Base-by-base conservation (phyloP, 768 basidiomycete species). In the Boletellus sp. region DNA sequence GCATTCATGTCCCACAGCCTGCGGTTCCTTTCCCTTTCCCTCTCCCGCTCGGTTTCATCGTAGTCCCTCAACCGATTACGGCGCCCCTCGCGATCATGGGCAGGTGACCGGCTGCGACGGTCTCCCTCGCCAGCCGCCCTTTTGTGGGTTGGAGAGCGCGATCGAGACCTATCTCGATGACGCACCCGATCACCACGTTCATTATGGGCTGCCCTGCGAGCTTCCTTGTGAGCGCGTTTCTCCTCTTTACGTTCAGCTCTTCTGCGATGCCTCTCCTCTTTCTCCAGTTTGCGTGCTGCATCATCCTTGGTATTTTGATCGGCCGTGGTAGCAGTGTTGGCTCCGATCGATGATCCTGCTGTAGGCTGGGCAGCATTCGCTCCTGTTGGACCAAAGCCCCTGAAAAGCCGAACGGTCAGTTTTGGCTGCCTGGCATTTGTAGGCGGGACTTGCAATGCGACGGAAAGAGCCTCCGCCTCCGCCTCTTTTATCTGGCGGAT, bases 381-480 rank as follows among this genome's bases (percentile, higher is more conserved):
- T 63, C 75, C 66, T 1, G 79, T 69, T 9, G 83, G 80, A 37
- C 80, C 85, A 65, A 88, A 91, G 4, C 90, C 90, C 47, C 89
- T 91, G 60, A 11, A 50, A n/a, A 55, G n/a, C 52, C 52, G 50
- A 42, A 36, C 32, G 19, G 45, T 65, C 20, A 51, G 50, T 22
- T 24, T 22, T 10, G 10, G 45, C 35, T 26, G 12, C 10, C 35
- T 6, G 37, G 48, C 15, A 41, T 26, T 19, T 8, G n/a, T 0
- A 9, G 20, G 33, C 11, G 26, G 31, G n/a, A 74, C 83, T 40
- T 55, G 87, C 86, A 97, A 70, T 37, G 90, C 92, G 23, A 83
- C 78, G 15, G 87, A 74, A 44, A 97, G 71, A 0, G 93, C 94
- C 50, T 96, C 92, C 20, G 87, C 90, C 64, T 97, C 94, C 15